Percentiles rank a stretch among this genome's conserved stretches.
These are phyloP conservation scores for Anastatica hierochuntica DNA, from an alignment of 345 rosid species.

Conservation along the genomic window DNA sequence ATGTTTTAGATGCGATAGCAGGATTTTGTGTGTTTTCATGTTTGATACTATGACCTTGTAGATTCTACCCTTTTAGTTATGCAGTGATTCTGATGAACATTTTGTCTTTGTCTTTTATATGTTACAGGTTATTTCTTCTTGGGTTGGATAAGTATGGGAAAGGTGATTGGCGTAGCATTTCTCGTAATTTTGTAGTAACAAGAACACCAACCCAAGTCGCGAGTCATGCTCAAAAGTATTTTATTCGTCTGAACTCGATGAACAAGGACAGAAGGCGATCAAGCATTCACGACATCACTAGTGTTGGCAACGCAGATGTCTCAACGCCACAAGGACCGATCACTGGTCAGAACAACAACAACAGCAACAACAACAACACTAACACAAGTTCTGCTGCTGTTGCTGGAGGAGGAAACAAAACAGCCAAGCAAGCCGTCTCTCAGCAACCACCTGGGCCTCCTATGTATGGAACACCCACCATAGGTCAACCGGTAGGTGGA, in stretches of 20 bases:
- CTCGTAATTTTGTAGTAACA: constrained; percentile 87
- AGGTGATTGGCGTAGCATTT: constrained; percentile 98
- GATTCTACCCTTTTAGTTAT: background rate
- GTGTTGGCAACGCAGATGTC: constrained; percentile 63
- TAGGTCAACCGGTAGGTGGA: constrained; percentile 80
- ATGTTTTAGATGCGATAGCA: no score
- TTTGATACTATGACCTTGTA: background rate
- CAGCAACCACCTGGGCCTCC: constrained; percentile 44
- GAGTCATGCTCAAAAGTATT: constrained; percentile 95
- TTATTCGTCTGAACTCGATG: constrained; percentile 84
- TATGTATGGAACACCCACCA: constrained; percentile 54
- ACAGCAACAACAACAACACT: no score
- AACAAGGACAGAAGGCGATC: constrained; percentile 94
- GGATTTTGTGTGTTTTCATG: constrained; percentile 1
- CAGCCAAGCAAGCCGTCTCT: constrained; percentile 44
- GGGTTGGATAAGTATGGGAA: constrained; percentile 96
- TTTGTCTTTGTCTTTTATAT: constrained; percentile 2
- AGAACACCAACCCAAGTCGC: constrained; percentile 59
- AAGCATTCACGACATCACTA: constrained; percentile 94
- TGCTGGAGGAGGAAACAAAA: constrained; percentile 40
- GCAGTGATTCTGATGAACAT: constrained; percentile 9
- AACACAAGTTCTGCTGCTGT: constrained; percentile 28
- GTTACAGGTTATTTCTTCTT: constrained; percentile 81
- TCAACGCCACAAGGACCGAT: constrained; percentile 75
- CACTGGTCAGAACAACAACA: constrained; percentile 58